Base-by-base conservation (phyloP, 331 rosid species). In the Saraca asoca region DNA sequence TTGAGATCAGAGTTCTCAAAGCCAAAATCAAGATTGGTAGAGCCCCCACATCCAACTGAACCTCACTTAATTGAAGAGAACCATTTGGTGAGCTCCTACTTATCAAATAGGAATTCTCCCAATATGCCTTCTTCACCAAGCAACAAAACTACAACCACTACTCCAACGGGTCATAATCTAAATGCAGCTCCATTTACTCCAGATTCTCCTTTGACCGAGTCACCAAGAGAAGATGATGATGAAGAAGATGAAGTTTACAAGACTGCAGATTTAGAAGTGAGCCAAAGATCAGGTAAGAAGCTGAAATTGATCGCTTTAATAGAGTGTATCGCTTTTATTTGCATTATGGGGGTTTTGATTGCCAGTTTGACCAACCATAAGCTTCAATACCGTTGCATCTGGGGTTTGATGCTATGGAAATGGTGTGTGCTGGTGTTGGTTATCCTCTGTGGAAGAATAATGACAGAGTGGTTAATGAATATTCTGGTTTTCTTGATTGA, bases 191-290 rank as follows among this genome's bases (percentile, higher is more conserved):
- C 86, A 2, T 52, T 74, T 14, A 87, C 91, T 44, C 96, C 96
- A 16, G 59, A 80, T 62, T 77, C 90, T 6, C 87, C 95, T 12
- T 75, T 88, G 82, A 64, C 80, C 51, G 77, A 73, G 17, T 46
- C 80, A 1, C 55, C 61, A 3, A 68, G 59, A 12, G 81, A 51
- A 19, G 91, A 86, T 10, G 87, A 79, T 0, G 95, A 82, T 1
- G 96, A 85, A 3, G 95, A 89, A 5, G 93, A 91, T 0, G 91
- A 85, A 66, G 96, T 85, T 15, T 89, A 87, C 75, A 79, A 66
- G 68, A 82, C 85, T 8, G 93, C 96, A 53, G 62, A 79, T 76
- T 72, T 83, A 57, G 86, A 80, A 81, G 81, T 80, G 79, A 73
- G 66, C 13, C 74, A 69, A 65, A 73, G 38, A 63, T 57, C 77